phyloP scores from a whole-genome alignment of 83 land plant genomes.

The Larix sibirica region DNA sequence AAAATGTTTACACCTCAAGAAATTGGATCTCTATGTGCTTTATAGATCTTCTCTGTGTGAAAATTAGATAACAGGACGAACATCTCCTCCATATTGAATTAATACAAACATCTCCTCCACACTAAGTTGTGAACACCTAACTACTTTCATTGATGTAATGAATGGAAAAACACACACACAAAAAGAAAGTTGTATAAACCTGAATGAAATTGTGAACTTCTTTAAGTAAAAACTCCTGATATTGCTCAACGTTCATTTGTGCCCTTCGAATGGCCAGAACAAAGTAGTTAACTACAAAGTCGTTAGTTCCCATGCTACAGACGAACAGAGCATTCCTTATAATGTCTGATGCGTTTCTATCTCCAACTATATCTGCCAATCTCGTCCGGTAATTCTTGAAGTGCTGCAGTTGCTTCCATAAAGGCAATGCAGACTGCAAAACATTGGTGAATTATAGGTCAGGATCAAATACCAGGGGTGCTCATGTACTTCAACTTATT shows the following conservation, averaged over 20 bases:
- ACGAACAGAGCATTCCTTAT: neutral
- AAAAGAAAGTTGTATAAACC: neutral
- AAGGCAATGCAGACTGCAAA: neutral
- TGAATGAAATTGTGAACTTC: neutral
- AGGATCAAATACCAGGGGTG: too few species aligned
- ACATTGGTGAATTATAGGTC: neutral
- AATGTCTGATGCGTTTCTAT: neutral
- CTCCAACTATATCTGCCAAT: neutral
- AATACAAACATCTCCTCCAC: too few species aligned
- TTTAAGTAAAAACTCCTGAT: slow-evolving; percentile 6
- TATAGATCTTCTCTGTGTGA: too few species aligned
- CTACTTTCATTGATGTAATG: too few species aligned
- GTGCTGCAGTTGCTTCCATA: neutral
- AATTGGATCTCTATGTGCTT: too few species aligned
- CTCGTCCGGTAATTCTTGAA: neutral
- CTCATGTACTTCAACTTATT: too few species aligned
- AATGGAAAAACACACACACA: too few species aligned
- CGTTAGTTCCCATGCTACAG: neutral
- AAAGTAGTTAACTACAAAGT: neutral
- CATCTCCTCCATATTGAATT: too few species aligned
- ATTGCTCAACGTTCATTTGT: neutral
- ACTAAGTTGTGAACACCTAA: too few species aligned
- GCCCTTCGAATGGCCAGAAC: neutral
- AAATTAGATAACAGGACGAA: too few species aligned
- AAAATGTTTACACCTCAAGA: too few species aligned